A percentile compares a stretch with the other conserved stretches of the same genome.
These are phyloP conservation scores for Marasmius sp. DNA, from an alignment of 1,284 basidiomycete genomes.

Conservation along the genomic window DNA sequence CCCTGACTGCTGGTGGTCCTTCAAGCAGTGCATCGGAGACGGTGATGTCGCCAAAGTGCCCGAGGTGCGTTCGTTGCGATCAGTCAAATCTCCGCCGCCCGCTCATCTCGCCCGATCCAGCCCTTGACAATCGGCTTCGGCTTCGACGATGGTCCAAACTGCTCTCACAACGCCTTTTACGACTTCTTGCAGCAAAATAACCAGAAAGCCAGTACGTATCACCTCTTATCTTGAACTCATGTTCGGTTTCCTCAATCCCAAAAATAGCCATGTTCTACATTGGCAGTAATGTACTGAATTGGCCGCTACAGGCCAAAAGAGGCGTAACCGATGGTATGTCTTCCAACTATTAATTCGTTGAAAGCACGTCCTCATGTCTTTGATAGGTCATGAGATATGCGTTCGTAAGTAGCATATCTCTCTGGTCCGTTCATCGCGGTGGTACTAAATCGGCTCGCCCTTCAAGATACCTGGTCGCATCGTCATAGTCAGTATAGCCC, in stretches of 20 bases:
- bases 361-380: background rate
- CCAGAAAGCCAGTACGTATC: constrained; percentile 63
- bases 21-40: constrained; percentile 54
- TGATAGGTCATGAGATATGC: constrained; percentile 59
- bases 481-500: constrained; percentile 35
- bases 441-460: background rate
- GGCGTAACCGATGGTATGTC: constrained; percentile 51
- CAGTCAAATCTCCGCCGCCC: background rate
- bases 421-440: background rate
- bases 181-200: constrained; percentile 60
- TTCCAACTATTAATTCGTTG: background rate
- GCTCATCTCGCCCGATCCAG: constrained; percentile 20
- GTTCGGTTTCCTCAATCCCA: background rate
- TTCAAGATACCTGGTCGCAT: constrained; percentile 60
- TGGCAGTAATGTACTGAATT: constrained; percentile 76
- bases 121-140: constrained; percentile 62
- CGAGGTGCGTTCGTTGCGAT: constrained; percentile 36
- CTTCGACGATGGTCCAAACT: constrained; percentile 77
- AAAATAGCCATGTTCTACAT: constrained; percentile 69
- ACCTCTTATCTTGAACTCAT: background rate
- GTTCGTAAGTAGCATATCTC: constrained; percentile 42
- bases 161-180: constrained; percentile 64
- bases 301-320: constrained; percentile 70
- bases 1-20: constrained; percentile 59
- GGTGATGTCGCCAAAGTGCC: constrained; percentile 68